Conservation (phyloP, 352 stramenopile species). For the Phytopythium chamaehyphon region DNA sequence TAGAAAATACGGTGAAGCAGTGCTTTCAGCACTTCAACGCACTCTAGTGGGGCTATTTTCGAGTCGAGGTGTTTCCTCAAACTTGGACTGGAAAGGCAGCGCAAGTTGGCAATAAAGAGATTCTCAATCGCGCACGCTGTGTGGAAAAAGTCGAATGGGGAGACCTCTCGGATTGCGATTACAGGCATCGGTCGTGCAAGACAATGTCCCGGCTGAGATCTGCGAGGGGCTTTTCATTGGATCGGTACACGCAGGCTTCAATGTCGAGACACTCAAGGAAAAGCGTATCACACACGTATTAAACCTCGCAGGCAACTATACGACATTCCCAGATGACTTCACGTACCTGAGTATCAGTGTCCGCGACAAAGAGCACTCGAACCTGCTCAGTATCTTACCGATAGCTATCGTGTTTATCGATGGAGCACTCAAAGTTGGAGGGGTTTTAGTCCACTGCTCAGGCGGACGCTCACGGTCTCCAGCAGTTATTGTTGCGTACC, state of each 20-base stretch:
- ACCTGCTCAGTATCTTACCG: conserved; percentile 84
- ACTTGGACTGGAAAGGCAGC: too few species aligned
- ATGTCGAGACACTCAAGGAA: conserved; percentile 74
- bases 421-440: conserved; percentile 48
- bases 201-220: conserved; percentile 81
- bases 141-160: conserved; percentile 21
- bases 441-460: conserved; percentile 82
- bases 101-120: too few species aligned
- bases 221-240: conserved; percentile 71
- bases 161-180: conserved; percentile 53
- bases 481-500: conserved; percentile 68
- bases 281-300: conserved; percentile 80
- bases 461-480: conserved; percentile 82
- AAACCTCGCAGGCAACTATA: conserved; percentile 79
- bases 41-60: conserved; percentile 5
- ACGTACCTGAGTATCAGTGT: conserved; percentile 89
- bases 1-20: too few species aligned
- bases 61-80: too few species aligned
- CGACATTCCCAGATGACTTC: conserved; percentile 87
- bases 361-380: conserved; percentile 87
- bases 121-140: too few species aligned
- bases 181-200: conserved; percentile 70
- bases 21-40: neutral
- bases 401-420: conserved; percentile 80
- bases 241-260: conserved; percentile 86